Evolutionary conservation across 768 basidiomycete species (phyloP), one percentile per base, ranked within the genome.

Genomic region (Suillus cothurnatus): DNA sequence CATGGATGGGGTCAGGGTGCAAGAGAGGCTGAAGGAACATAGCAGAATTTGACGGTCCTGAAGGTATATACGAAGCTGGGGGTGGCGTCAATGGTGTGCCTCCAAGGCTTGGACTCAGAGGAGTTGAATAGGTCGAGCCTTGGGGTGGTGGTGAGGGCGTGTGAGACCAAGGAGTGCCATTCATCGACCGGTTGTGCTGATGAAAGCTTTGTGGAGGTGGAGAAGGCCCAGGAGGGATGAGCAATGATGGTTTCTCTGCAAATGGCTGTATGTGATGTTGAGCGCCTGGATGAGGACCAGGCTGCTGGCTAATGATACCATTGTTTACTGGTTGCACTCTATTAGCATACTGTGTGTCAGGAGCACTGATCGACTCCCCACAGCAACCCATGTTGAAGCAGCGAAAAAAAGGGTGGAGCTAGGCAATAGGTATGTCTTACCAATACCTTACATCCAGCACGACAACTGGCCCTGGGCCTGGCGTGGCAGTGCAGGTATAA

Each of bases 351-450:
- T 77, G 69, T 61, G 73, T 67, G 63, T 77, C 72, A 47, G 70
- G 67, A 34, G 72, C 70, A 41, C 72, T 71, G 38, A 67, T 72
- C 11, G 82, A 68, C 57, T 84, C 82, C n/a, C 89, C 88, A 72
- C 91, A 93, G 71, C 91, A 92, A 67, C 85, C 82, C 88, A 89
- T 90, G 69, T 69, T 77, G 69, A 66, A 38, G 38, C 62, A 61
- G 41, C 59, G 55, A 39, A 39, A 67, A 39, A 67, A n/a, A 59
- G 31, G 56, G 61, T 41, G 64, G 36, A 45, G 56, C 36, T 41
- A n/a, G 70, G 15, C 19, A 26, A 15, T 28, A 47, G 26, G 61
- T 34, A 49, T 36, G 59, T 38, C 47, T 64, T 57, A 21, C n/a
- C 28, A n/a, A n/a, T n/a, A n/a, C n/a, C n/a, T n/a, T n/a, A n/a